Evolutionary conservation across 2,329 filamentous ascomycete genomes (phyloP), one percentile per base, ranked within the genome.

Genomic region (Coniochaeta prunicola): DNA sequence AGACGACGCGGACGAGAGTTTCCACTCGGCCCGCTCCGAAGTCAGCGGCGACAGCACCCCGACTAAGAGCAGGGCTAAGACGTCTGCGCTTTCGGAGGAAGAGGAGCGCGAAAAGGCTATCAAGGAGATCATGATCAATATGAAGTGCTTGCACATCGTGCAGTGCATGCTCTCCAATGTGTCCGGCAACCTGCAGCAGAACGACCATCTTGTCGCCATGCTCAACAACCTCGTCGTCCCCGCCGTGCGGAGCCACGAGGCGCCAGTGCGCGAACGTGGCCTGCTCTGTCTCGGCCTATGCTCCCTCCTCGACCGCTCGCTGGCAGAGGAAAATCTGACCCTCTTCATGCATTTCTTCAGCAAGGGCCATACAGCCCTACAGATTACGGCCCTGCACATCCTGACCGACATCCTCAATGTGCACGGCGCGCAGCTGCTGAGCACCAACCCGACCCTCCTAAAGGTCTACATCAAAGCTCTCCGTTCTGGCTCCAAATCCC

Each of bases 131-230:
- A 87, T 97, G 78, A 89, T 97, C 71, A 97, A 97, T 77, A 92
- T 97, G 85, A 97, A 97, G 76, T 97, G 94, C 72, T 81, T 99
- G 62, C 90, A 97, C 70, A 97, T 99, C 65, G 92, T 96, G 28
- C 91, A 97, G 73, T 97, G 92, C 78, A 96, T 97, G 90, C 82
- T 99, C 57, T 87, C 96, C 69, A 96, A 97, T 68, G 91, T 99
- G 10, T 83, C 90, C 57, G 91, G 91, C 61, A 90, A 90, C 67
- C 79, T 97, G 38, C 92, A 97, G 73, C 84, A 92, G 65, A 96
- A 96, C 70, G 87, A 89, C 59, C 89, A 96, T 68, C 77, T 97
- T n/a, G 91, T 96, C 4, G 90, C 90, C n/a, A 97, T 97, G 89
- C 80, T 99, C 56, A 97, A 99, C 77, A 97, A 94, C 64, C 82